Evolutionary conservation across 1,284 basidiomycete species (phyloP).

Genomic region (Porodaedalea pini): DNA sequence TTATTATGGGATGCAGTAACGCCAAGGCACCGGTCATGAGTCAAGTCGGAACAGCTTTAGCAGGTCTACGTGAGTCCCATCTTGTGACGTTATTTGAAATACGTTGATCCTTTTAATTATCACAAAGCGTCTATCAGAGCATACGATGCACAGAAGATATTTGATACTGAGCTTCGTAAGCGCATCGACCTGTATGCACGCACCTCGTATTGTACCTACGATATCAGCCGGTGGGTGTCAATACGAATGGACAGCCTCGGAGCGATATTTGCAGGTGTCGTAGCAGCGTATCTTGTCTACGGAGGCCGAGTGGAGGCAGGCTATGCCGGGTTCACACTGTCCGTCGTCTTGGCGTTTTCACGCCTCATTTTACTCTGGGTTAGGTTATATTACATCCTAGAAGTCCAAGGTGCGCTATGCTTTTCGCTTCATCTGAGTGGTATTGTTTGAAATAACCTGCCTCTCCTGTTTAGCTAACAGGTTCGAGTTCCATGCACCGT

Average conservation of each 20-base stretch:
- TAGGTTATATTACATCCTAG: conserved; percentile 20
- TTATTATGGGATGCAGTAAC: conserved; percentile 32
- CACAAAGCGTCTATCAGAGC: conserved; percentile 27
- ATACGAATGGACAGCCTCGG: conserved; percentile 22
- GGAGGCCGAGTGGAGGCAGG: conserved; percentile 12
- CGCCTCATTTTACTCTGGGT: conserved; percentile 22
- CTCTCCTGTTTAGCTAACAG: no score
- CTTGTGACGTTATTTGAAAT: neutral
- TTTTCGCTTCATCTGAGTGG: neutral
- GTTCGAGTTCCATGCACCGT: no score
- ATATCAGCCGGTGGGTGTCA: conserved; percentile 24
- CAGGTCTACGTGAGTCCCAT: conserved; percentile 31
- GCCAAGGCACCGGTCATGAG: conserved; percentile 41
- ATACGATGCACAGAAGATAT: conserved; percentile 24
- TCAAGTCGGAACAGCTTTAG: conserved; percentile 40
- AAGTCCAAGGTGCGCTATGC: conserved; percentile 16
- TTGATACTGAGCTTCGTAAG: conserved; percentile 20
- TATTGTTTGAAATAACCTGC: no score
- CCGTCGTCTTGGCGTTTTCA: conserved; percentile 15
- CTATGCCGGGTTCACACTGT: conserved; percentile 22
- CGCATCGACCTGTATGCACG: conserved; percentile 23
- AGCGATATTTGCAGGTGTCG: conserved; percentile 19
- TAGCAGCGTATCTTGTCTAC: conserved; percentile 23
- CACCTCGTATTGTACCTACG: conserved; percentile 23
- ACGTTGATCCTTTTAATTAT: no score